Base-by-base conservation (phyloP, 768 basidiomycete genomes). In the Termitomyces sp. region DNA sequence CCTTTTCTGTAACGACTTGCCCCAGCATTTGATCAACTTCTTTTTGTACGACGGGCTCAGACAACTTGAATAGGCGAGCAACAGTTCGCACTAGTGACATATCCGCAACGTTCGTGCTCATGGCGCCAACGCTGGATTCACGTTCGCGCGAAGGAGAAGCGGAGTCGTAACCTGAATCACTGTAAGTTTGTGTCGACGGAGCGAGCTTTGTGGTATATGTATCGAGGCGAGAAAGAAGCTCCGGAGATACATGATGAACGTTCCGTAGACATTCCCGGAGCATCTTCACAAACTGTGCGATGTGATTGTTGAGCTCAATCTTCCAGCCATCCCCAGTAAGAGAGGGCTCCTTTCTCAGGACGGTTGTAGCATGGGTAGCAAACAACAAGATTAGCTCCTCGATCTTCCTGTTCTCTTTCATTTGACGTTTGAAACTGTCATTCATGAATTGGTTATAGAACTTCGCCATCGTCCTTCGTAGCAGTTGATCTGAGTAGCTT, bases 341-440 rank as follows among this genome's bases (percentile, higher is more conserved):
- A 2, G 89, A 81, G 0, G 91, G 91, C 64, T 95, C 93, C 74
- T 97, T 97, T 81, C 88, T 90, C 60, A 98, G 81, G 9, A 92
- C 85, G 30, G 84, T 81, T 3, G 92, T 93, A 3, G 96, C 91
- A 55, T 93, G 87, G 1, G 95, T 91, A 12, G 95, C 95, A 67
- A 98, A 98, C 82, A 91, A 91, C 54, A 99, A 80, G 60, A 99
- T 96, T 56, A 99, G 87, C 63, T 98, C 95, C 74, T 99, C 97
- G 41, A 98, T 92, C 76, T 96, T 97, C 49, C 97, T 83, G 71
- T 93, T 95, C 71, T 98, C 95, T 73, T 93, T 93, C 85, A 98
- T 89, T 66, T 95, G 91, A 38, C 85, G 82, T 58, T 89, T 86
- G 77, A 97, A 96, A 41, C 79, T 81, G 30, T 93, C 89, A 59